A percentile compares a stretch with the other conserved stretches of the same genome.
These are phyloP conservation scores for Annulohypoxylon moriforme DNA, from an alignment of 495 filamentous ascomycete genomes.

Conservation along the genomic window DNA sequence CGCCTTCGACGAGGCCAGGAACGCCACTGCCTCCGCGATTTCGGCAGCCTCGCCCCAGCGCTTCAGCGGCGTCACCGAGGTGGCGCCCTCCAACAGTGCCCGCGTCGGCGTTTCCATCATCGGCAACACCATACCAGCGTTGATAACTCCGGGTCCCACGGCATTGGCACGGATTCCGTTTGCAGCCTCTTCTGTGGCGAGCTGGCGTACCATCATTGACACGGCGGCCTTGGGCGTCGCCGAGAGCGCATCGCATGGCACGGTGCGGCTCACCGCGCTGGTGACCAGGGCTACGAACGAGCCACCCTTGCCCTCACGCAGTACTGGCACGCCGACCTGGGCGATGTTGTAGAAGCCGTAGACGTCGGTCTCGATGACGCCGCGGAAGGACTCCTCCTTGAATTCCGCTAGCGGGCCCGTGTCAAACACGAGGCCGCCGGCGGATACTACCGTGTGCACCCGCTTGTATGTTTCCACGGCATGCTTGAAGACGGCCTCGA, in stretches of 20 bases:
- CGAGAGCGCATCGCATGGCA: conserved; percentile 6
- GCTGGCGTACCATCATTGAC: conserved; percentile 5
- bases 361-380: conserved; percentile 6
- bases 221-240: conserved; percentile 5
- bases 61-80: not conserved
- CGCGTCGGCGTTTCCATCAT: not conserved
- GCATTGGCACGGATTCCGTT: not conserved
- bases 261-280: conserved; percentile 5
- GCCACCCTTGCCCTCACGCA: not conserved
- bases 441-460: conserved; percentile 4
- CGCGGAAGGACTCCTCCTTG: conserved; percentile 5
- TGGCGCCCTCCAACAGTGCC: not conserved
- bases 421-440: conserved; percentile 2
- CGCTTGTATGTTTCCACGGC: conserved; percentile 6
- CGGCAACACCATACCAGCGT: not conserved
- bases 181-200: not conserved
- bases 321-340: not conserved
- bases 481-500: conserved; percentile 5
- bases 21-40: not conserved
- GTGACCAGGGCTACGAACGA: conserved; percentile 4
- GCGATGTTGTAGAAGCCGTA: conserved; percentile 10
- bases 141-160: not conserved
- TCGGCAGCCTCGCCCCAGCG: conserved; percentile 6
- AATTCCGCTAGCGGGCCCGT: not conserved
- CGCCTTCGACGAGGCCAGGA: not conserved